Base-by-base conservation (phyloP, 2,329 filamentous ascomycete genomes). In the Penicillium sp. region DNA sequence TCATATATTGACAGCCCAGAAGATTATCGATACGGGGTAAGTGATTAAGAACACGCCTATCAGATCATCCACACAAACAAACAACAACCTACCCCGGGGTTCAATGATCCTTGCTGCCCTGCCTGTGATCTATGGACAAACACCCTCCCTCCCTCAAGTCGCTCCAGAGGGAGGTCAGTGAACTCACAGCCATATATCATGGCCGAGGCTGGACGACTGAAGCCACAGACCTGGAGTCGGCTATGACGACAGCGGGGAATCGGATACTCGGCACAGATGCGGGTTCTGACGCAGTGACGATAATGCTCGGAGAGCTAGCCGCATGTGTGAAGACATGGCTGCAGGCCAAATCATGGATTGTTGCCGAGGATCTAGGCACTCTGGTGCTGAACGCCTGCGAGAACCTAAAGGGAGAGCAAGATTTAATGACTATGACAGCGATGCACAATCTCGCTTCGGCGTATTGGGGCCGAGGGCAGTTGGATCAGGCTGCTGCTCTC, bases 371-470 rank as follows among this genome's bases (percentile, higher is more conserved):
- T 14, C 26, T 60, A 8, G 50, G 48, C 10, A 34, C 37, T 9
- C 5, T 53, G 5, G 37, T 61, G 29, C 40, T 59, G 9, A 13
- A 38, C 2, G 7, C 31, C 4, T 51, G 49, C 37, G 37, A 57
- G 11, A 37, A 4, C 2, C 39, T 46, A 11, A 48, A 57, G n/a
- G 59, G 59, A 6, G 51, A 57, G 38, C 44, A 39, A 26, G 54
- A 61, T 22, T 29, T 31, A 13, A 53, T 39, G 48, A 57, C 59
- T 8, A 55, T 60, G 57, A 57, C 50, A n/a, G 54, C 54, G 11
- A 61, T 61, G 59, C 52, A 57, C 34, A 61, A 39, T 24, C 54
- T 61, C 4, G 54, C 39, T 16, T 59, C 59, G 8, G 57, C 59
- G 5, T 55, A 57, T 39, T 61, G 50, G 53, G 54, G 57, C 5